Evolutionary conservation across 1,284 basidiomycete species (phyloP), one percentile per base, ranked within the genome.

Genomic region (Trichosporon inkin): DNA sequence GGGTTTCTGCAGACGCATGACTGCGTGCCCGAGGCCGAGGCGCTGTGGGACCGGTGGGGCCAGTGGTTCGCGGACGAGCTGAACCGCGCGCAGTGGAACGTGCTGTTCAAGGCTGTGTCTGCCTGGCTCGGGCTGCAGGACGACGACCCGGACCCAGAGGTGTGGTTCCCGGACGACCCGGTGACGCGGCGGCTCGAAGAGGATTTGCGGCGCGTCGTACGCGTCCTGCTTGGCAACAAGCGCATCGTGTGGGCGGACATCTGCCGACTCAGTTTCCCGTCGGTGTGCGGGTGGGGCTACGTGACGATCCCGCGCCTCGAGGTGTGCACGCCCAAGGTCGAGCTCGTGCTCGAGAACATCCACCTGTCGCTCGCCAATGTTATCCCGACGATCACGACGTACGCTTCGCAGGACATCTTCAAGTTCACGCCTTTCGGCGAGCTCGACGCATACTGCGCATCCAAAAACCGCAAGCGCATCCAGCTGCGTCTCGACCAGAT

Each of bases 311-410:
- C 62, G 0, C 58, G 62, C 10, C 8, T 63, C 20, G 62, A 63
- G 55, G 24, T 56, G 5, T 37, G 38, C 20, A 36, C 47, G 13
- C 56, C 59, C 6, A 51, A 32, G 11, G n/a, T 63, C 6, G 62
- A 63, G 41, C 51, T 61, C 5, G 58, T 63, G 2, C 53, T 63
- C 8, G 62, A 63, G 55, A 63, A 63, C 32, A 34, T 61, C 10
- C 47, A 58, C 37, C n/a, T 63, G 19, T 56, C 58, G 10, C 34
- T 63, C 16, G 56, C 56, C 14, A 63, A 63, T 24, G 19, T 63
- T 16, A 36, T 63, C 17, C 62, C 62, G 13, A 61, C 56, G 0
- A 20, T 61, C 24, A n/a, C 56, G 11, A 52, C 56, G 10, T 6
- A 61, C 41, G 51, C 56, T n/a, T 40, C 34, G 19, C 34, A 58